phyloP scores from a whole-genome alignment of 768 basidiomycete genomes.

The Suillus tomentosus region DNA sequence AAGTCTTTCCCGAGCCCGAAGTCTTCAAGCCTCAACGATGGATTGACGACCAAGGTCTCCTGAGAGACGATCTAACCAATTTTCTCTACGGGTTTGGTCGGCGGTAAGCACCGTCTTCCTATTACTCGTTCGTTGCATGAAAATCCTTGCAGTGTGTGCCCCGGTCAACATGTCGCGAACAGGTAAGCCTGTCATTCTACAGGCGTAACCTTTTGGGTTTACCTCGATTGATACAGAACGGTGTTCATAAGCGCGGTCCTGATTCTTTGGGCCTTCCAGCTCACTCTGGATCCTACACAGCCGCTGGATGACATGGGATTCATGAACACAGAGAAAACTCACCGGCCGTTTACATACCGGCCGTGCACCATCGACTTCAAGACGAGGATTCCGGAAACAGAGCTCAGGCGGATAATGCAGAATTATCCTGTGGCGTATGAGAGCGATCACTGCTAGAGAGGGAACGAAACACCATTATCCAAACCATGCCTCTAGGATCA shows the following conservation, averaged over 20 bases:
- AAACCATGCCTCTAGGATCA: not conserved
- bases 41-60: not conserved
- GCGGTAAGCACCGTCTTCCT: constrained; percentile 27
- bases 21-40: not conserved
- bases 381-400: constrained; percentile 32
- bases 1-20: not conserved
- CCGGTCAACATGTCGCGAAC: constrained; percentile 28
- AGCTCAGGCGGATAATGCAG: not conserved
- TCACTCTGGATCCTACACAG: not conserved
- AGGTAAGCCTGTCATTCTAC: constrained; percentile 31
- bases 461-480: not conserved
- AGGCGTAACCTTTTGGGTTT: not conserved
- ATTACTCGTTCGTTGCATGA: not conserved
- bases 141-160: constrained; percentile 46
- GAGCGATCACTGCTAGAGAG: not conserved
- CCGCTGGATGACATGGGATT: constrained; percentile 49
- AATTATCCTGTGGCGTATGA: not conserved
- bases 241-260: constrained; percentile 61
- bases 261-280: constrained; percentile 45
- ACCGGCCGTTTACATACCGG: constrained; percentile 32
- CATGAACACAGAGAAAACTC: constrained; percentile 34
- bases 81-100: constrained; percentile 60
- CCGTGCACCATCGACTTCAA: constrained; percentile 57
- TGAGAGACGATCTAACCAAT: constrained; percentile 40
- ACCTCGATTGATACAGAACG: constrained; percentile 38